Conservation (phyloP, 139 green algal species). For the Chlamydomonas applanata region DNA sequence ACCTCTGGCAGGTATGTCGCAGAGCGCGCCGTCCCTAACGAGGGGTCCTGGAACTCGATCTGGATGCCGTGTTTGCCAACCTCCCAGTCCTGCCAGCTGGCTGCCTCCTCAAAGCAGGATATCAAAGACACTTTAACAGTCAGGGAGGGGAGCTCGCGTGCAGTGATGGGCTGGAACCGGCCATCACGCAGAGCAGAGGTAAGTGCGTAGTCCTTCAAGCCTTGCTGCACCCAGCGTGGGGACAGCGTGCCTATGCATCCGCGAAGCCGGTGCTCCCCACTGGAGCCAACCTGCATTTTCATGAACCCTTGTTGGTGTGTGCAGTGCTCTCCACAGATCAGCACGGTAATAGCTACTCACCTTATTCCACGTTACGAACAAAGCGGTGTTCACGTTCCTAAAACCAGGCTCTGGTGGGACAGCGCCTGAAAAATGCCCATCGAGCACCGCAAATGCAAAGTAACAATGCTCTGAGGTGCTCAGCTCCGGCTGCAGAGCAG, state of each 20-base stretch:
- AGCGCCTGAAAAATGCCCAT: slow-evolving; percentile 27
- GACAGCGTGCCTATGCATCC: slow-evolving; percentile 79
- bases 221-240: slow-evolving; percentile 46
- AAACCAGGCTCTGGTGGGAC: slow-evolving; percentile 2
- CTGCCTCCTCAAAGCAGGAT: slow-evolving; percentile 52
- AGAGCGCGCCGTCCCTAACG: slow-evolving; percentile 34
- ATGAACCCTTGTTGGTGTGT: too few relatives aligned
- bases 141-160: slow-evolving; percentile 37
- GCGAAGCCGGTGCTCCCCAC: slow-evolving; percentile 15
- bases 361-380: slow-evolving; percentile 83
- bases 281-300: too few relatives aligned
- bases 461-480: slow-evolving; percentile 30
- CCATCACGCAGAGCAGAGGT: slow-evolving; percentile 58
- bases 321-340: too few relatives aligned
- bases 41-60: slow-evolving; percentile 41
- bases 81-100: slow-evolving; percentile 63
- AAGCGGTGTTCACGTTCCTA: slow-evolving; percentile 16
- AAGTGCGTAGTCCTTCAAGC: slow-evolving; percentile 68
- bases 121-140: slow-evolving; percentile 73
- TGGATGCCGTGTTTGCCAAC: slow-evolving; percentile 21
- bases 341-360: not conserved
- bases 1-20: slow-evolving; percentile 80
- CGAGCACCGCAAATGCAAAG: slow-evolving; percentile 50
- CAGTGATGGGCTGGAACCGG: slow-evolving; percentile 56
- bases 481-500: not conserved